Conservation (phyloP, 495 filamentous ascomycete species). For the Bacidia gigantensis region DNA sequence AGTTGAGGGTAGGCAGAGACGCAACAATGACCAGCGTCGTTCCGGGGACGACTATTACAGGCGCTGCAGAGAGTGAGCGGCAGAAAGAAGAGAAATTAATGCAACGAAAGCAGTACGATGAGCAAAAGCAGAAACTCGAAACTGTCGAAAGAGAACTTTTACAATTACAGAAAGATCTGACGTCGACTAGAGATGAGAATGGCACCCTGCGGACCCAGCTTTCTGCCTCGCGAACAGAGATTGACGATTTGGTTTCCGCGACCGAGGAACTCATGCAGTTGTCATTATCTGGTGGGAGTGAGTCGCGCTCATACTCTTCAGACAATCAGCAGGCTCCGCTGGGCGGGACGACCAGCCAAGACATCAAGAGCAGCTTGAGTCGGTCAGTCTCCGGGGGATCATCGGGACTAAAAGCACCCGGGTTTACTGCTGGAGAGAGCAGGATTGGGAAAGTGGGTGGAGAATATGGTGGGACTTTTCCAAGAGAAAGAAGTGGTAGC, state of each 20-base stretch:
- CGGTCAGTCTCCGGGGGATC: conserved; percentile 15
- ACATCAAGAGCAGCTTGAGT: conserved; percentile 23
- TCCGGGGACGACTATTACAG: conserved; percentile 25
- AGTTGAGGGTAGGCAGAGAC: conserved; percentile 49
- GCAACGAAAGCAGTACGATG: conserved; percentile 30
- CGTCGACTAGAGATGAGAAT: conserved; percentile 48
- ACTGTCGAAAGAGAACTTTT: conserved; percentile 52
- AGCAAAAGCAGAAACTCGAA: conserved; percentile 50
- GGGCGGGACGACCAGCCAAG: conserved; percentile 5
- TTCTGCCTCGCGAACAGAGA: conserved; percentile 74
- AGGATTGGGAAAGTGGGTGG: conserved; percentile 26
- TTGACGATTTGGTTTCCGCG: conserved; percentile 81
- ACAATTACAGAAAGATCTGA: conserved; percentile 41
- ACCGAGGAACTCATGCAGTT: conserved; percentile 70
- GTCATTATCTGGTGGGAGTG: neutral
- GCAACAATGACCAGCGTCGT: conserved; percentile 48
- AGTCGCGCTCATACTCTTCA: neutral
- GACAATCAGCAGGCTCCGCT: neutral
- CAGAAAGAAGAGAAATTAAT: conserved; percentile 31
- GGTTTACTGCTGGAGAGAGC: conserved; percentile 20
- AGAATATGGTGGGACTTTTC: neutral
- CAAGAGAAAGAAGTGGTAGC: conserved; percentile 15
- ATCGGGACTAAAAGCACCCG: conserved; percentile 23
- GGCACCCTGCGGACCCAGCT: conserved; percentile 44
- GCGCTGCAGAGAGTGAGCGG: neutral